Evolutionary conservation across 495 filamentous ascomycete genomes (phyloP), one percentile per base, ranked within the genome.

Genomic region (Penicillium arizonense): DNA sequence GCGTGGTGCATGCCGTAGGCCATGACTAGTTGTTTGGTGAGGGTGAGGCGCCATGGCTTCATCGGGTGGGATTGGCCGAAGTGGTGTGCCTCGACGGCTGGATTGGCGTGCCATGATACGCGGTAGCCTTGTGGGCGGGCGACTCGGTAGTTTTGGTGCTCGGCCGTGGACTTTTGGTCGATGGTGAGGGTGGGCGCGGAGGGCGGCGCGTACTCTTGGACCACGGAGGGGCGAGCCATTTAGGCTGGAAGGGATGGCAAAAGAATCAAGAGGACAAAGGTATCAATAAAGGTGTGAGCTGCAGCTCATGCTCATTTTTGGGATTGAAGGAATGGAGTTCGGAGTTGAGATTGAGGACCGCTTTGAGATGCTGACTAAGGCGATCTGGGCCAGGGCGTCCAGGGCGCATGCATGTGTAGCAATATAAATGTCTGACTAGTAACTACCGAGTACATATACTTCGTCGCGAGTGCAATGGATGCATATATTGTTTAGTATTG

Each of bases 51-150:
- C 93, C 93, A 97, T 52, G 94, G 94, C 63, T 98, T 98, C 94
- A 98, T 98, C 13, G 94, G 94, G 73, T 98, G 94, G 14, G 87
- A 87, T 64, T 86, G 86, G 53, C 94, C 94, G 63, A 98, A 98
- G 68, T 98, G 94, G 67, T 96, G 91, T 64, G 86, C 85, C 73
- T 98, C 94, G 68, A 97, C 94, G 44, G 88, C 83, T n/a, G 91
- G 86, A 65, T 96, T 96, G 64, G 90, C 89, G 70, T 98, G 94
- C 78, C 89, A 97, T 36, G 94, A 97, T n/a, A 98, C 92, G n/a
- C 72, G 88, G 67, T 90, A 89, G 67, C 90, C 91, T 62, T 87
- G 80, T 0, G 91, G 91, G 6, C 84, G 81, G 35, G 80, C 76
- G 58, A 96, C 89, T 65, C 82, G 83, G 77, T 90, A 86, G 54